Base-by-base conservation (phyloP, 257 asterid genomes). In the Solanum bulbocastanum region DNA sequence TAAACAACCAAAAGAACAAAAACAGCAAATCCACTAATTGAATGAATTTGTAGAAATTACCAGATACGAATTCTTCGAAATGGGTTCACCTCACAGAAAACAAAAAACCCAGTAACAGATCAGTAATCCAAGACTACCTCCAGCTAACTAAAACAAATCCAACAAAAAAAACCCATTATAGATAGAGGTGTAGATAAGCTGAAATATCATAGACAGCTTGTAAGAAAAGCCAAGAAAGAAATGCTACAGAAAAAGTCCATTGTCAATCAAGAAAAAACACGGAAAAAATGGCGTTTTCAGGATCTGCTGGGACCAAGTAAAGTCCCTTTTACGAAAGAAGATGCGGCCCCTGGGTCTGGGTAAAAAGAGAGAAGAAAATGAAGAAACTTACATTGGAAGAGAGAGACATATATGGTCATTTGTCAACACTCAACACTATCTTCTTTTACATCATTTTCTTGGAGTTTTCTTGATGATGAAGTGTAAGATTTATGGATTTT, bases 261-360 rank as follows among this genome's bases (percentile, higher is more conserved):
- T 27, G 14, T 44, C 62, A 32, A 27, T 6, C 74, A 81, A n/a
- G 44, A 69, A 74, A 62, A 56, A 15, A 42, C 30, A 85, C 42
- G 81, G 65, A 12, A 39, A 46, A 85, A 69, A 44, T 68, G 87
- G 88, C 83, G 83, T 86, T 46, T 71, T 71, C 23, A 8, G 52
- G 88, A 86, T 71, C 83, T 86, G 83, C 12, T 32, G 83, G 88
- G 88, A 33, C 88, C 88, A 71, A 56, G 33, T 71, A n/a, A 35
- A 71, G 79, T 16, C 15, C 79, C 42, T 16, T 42, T 68, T 23
- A 35, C 66, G 30, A 25, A 30, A 39, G 37, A 72, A 66, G 82
- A 62, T 23, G 36, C 60, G 32, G 11, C 35, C 27, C 39, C 40
- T 32, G 75, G 11, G 83, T 25, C 58, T 76, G 56, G 27, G 83